phyloP scores from a whole-genome alignment of 805 yeast species.

The Wickerhamiella cacticola region DNA sequence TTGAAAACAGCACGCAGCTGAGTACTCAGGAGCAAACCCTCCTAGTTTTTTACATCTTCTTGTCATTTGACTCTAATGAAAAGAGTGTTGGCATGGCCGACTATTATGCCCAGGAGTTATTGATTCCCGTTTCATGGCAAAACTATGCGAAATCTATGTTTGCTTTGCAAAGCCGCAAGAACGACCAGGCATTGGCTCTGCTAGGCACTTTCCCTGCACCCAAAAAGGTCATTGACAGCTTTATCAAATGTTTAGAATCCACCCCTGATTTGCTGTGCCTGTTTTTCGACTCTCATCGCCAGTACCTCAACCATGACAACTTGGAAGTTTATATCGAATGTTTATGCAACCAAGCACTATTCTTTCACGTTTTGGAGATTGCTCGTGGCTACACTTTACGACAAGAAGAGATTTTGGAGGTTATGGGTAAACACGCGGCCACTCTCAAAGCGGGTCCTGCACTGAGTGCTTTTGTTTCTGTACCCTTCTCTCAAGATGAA shows the following conservation, averaged over 20 bases:
- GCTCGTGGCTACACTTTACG: background rate
- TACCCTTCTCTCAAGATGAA: conserved; percentile 10
- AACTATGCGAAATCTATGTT: conserved; percentile 11
- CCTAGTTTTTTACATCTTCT: background rate
- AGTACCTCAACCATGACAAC: conserved; percentile 7
- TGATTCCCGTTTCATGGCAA: conserved; percentile 8
- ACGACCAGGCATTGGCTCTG: background rate
- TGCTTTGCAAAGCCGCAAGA: conserved; percentile 5
- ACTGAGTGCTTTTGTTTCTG: conserved; percentile 4
- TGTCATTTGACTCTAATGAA: background rate
- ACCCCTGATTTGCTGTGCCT: conserved; percentile 8
- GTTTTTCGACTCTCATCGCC: conserved; percentile 9
- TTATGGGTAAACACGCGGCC: conserved; percentile 8
- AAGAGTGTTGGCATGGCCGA: conserved; percentile 1
- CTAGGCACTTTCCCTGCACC: conserved; percentile 7
- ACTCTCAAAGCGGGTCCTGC: background rate
- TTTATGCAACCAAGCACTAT: conserved; percentile 2
- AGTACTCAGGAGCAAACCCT: conserved; percentile 5
- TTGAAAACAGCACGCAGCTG: background rate
- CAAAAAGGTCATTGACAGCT: background rate
- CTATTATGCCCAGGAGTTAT: conserved; percentile 10
- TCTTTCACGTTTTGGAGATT: conserved; percentile 2
- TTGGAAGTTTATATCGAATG: background rate
- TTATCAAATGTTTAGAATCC: conserved; percentile 1
- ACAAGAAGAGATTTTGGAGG: conserved; percentile 2